phyloP scores from a whole-genome alignment of 2,329 filamentous ascomycete species.

The Chaetomiaceae sp. region DNA sequence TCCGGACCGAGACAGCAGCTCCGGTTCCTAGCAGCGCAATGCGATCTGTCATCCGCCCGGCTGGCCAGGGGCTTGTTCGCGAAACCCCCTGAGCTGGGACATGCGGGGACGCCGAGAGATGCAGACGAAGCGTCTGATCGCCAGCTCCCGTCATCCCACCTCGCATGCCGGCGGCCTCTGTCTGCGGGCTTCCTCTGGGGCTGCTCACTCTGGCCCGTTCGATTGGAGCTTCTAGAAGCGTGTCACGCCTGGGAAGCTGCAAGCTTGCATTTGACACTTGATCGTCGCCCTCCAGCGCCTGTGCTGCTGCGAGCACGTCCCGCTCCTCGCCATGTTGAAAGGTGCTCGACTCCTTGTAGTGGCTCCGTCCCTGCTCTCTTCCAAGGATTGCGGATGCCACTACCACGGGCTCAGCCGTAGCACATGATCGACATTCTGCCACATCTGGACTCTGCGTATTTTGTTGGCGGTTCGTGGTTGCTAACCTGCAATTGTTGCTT shows the following conservation, averaged over 20 bases:
- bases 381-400: background rate
- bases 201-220: background rate
- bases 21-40: background rate
- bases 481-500: slow-evolving; percentile 17
- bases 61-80: background rate
- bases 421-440: background rate
- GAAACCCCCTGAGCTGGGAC: slow-evolving; percentile 3
- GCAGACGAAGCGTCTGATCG: slow-evolving; percentile 27
- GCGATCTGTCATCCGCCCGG: background rate
- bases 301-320: background rate
- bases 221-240: slow-evolving; percentile 22
- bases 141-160: slow-evolving; percentile 8
- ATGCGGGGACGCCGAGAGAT: background rate
- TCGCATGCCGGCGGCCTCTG: background rate
- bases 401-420: background rate
- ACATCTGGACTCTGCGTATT: background rate
- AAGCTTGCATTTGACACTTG: slow-evolving; percentile 15
- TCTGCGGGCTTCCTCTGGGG: background rate
- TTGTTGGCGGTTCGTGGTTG: slow-evolving; percentile 5
- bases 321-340: background rate
- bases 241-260: background rate
- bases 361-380: background rate
- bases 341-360: background rate
- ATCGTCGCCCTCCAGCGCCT: slow-evolving; percentile 12
- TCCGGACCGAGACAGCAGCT: background rate